Conservation (phyloP, 257 asterid genomes). For the Solanum chmielewskii region DNA sequence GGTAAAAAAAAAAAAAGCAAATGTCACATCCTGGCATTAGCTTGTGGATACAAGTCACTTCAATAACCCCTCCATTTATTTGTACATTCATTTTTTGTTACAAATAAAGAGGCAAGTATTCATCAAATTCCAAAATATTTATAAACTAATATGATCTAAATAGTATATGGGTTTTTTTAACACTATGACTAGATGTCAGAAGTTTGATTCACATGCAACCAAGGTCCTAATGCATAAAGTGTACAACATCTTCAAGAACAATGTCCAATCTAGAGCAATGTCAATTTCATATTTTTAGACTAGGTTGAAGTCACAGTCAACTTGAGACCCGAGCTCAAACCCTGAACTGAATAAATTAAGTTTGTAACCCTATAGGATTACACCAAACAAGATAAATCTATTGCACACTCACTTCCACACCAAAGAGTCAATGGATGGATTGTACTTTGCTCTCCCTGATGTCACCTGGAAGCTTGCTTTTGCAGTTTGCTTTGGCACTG, state of each 20-base stretch:
- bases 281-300: neutral
- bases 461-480: slow-evolving; percentile 98
- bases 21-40: neutral
- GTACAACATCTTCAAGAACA: neutral
- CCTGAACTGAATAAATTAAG: neutral
- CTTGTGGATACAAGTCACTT: neutral
- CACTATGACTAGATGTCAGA: neutral
- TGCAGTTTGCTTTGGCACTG: slow-evolving; percentile 99
- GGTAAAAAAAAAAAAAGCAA: neutral
- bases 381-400: neutral
- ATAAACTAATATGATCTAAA: neutral
- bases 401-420: slow-evolving; percentile 90
- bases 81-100: neutral
- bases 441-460: slow-evolving; percentile 92
- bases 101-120: neutral
- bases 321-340: neutral
- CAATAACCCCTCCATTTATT: neutral
- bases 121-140: neutral
- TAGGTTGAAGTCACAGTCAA: neutral
- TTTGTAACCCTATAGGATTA: neutral
- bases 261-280: neutral
- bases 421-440: slow-evolving; percentile 90
- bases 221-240: neutral
- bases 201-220: neutral
- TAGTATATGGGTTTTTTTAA: neutral